These are phyloP conservation scores for Sabuloglossum arenarium DNA, from an alignment of 495 filamentous ascomycete genomes.

Conservation along the genomic window DNA sequence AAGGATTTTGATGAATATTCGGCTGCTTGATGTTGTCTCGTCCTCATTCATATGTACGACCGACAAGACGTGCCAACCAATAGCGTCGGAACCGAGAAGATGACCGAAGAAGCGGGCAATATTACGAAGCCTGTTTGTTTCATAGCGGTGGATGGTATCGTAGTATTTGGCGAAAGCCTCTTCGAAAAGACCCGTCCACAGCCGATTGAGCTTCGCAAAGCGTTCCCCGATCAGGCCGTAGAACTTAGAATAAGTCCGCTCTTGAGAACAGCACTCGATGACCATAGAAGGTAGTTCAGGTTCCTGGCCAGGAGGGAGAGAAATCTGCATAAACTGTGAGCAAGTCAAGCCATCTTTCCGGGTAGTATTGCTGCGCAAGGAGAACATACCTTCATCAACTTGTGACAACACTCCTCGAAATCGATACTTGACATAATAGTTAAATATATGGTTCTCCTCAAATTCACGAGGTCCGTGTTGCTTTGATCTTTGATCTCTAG, in stretches of 20 bases:
- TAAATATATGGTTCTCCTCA: slow-evolving; percentile 85
- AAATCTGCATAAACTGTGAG: slow-evolving; percentile 26
- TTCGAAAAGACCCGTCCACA: slow-evolving; percentile 88
- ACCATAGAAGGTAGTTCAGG: slow-evolving; percentile 87
- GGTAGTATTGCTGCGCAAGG: background rate
- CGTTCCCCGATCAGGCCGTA: slow-evolving; percentile 86
- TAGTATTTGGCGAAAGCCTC: slow-evolving; percentile 80
- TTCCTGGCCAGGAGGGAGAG: slow-evolving; percentile 72
- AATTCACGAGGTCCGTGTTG: slow-evolving; percentile 83
- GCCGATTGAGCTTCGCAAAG: slow-evolving; percentile 82
- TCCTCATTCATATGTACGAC: slow-evolving; percentile 83
- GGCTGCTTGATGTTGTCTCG: slow-evolving; percentile 81
- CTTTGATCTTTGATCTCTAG: slow-evolving; percentile 96
- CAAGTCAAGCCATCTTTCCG: background rate
- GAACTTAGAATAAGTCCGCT: slow-evolving; percentile 91
- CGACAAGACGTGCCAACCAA: slow-evolving; percentile 79
- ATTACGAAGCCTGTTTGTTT: slow-evolving; percentile 84
- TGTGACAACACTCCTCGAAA: slow-evolving; percentile 91
- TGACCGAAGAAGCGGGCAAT: slow-evolving; percentile 92
- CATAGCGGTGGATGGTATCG: slow-evolving; percentile 90
- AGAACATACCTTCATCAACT: slow-evolving; percentile 49
- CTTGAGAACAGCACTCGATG: slow-evolving; percentile 86
- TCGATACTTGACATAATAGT: slow-evolving; percentile 91
- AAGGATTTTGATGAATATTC: slow-evolving; percentile 96
- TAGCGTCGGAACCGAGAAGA: slow-evolving; percentile 63